These are phyloP conservation scores for Quercus alba DNA, from an alignment of 306 rosid genomes.

Conservation along the genomic window DNA sequence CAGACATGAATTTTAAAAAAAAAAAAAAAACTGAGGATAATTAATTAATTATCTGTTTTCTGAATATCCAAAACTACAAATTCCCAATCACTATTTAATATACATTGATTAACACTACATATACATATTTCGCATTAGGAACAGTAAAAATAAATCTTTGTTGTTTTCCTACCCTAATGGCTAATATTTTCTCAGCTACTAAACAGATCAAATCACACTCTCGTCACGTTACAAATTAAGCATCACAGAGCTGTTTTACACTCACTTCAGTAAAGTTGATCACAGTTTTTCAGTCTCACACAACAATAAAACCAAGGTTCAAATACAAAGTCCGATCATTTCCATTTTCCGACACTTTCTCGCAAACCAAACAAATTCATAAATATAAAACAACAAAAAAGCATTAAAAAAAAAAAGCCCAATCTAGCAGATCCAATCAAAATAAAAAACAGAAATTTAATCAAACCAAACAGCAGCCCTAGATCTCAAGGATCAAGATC, in stretches of 20 bases:
- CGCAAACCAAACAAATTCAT: constrained; percentile 1
- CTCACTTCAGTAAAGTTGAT: neutral
- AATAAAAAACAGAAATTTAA: neutral
- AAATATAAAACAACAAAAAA: neutral
- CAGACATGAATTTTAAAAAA: neutral
- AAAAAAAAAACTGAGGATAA: no score
- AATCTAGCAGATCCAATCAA: constrained; percentile 1
- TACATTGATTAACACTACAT: neutral
- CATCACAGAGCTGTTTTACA: neutral
- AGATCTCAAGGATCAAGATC: constrained; percentile 14
- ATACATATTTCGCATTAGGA: neutral
- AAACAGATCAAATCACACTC: constrained; percentile 9
- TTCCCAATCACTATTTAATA: neutral
- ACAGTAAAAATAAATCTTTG: neutral
- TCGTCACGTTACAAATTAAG: neutral
- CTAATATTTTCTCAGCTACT: neutral
- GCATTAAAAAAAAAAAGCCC: constrained; percentile 3
- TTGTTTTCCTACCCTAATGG: neutral
- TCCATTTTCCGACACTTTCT: neutral
- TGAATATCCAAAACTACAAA: neutral
- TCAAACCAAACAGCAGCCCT: neutral
- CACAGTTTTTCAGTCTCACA: neutral
- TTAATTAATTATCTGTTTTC: neutral
- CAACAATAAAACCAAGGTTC: neutral
- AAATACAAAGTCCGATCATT: neutral